These are phyloP conservation scores for Emergomyces pasteurianus DNA, from an alignment of 2,329 filamentous ascomycete species.

Conservation along the genomic window DNA sequence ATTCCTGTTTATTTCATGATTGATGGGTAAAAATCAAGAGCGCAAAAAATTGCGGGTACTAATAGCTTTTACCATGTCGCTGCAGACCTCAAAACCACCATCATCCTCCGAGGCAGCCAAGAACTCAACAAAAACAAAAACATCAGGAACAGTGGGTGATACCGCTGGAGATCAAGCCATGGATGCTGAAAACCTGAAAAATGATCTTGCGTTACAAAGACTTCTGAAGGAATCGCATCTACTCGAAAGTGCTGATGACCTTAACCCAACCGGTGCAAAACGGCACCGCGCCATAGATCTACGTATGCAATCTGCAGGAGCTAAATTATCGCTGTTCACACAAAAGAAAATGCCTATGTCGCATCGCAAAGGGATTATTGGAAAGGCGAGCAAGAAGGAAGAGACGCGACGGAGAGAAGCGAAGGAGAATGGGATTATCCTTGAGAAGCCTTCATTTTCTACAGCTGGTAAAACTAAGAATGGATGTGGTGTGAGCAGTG, in stretches of 20 bases:
- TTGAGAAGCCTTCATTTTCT: conserved; percentile 47
- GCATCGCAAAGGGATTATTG: conserved; percentile 71
- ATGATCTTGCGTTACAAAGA: conserved; percentile 84
- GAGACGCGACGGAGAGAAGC: conserved; percentile 64
- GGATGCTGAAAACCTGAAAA: conserved; percentile 53
- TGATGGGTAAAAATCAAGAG: not conserved
- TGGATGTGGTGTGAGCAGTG: conserved; percentile 7
- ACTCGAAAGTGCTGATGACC: conserved; percentile 80
- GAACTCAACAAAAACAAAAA: conserved; percentile 16
- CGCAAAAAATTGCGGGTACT: not conserved
- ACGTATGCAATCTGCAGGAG: conserved; percentile 67
- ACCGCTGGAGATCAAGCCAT: conserved; percentile 55
- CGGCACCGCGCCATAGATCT: conserved; percentile 74
- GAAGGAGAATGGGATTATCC: conserved; percentile 76
- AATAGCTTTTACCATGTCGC: not conserved
- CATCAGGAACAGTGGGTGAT: conserved; percentile 42
- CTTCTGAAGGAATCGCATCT: conserved; percentile 87
- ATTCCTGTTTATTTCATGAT: not conserved
- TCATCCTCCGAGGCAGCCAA: conserved; percentile 18
- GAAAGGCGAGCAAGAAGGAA: conserved; percentile 55
- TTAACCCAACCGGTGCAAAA: conserved; percentile 58
- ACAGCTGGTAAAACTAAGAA: conserved; percentile 23
- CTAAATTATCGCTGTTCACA: conserved; percentile 59
- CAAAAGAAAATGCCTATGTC: conserved; percentile 85
- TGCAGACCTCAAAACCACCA: conserved; percentile 37